Evolutionary conservation across 495 filamentous ascomycete species (phyloP), one percentile per base, ranked within the genome.

Genomic region (Pseudotulostoma volvatum): DNA sequence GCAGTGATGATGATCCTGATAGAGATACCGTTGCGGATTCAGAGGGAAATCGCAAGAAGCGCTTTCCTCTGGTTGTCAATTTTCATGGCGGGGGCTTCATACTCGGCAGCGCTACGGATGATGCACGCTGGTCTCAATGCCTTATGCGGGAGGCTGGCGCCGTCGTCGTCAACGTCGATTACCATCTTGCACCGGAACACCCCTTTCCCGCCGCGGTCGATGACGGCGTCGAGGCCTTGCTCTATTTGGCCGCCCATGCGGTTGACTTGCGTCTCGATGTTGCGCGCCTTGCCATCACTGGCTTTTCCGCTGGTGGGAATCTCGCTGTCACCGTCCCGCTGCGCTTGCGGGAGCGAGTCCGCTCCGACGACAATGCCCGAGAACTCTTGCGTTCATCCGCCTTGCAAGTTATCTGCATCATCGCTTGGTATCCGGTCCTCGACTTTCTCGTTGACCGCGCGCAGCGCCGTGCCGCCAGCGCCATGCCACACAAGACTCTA

Each of bases 291-390:
- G 81, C 76, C 2, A 59, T 87, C 7, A 83, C 72, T 3, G 87
- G 87, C 11, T 96, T 96, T 58, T 85, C 79, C 0, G 82, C 84
- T 1, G 88, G 88, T 2, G 88, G 76, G 9, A 96, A 94, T 48
- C 71, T 93, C 45, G 72, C 76, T 17, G 76, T 93, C 44, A 87
- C 85, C 0, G 76, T 87, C 0, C 78, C 82, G 0, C 60, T 94
- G 14, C 69, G 78, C 15, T 56, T 93, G 1, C 56, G 68, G 5
- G 7, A 36, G 11, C 48, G 49, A 14, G 49, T 55, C n/a, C 37
- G 38, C 49, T 21, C 43, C 52, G 36, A 51, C 33, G 2, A 44
- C 46, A 4, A 49, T 52, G 42, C 40, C 50, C 30, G 23, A 9
- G 18, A 11, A 7, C 34, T 19, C 5, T 9, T 38, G 0, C 33